phyloP scores from a whole-genome alignment of 2,329 filamentous ascomycete species.

The Exophiala sp. region DNA sequence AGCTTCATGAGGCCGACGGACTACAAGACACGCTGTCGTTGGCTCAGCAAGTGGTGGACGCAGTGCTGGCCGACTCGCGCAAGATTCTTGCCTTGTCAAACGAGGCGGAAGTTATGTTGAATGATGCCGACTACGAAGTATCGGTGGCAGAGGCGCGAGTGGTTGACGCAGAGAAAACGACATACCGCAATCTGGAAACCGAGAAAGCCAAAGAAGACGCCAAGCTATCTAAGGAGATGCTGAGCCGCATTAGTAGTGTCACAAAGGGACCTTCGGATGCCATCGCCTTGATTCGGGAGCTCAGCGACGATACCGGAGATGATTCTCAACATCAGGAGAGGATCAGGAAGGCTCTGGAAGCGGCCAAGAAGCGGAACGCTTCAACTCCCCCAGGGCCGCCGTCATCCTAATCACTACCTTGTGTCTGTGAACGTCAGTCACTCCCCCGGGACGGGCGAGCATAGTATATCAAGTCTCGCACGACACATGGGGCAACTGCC shows the following conservation, averaged over 20 bases:
- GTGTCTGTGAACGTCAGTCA: not conserved
- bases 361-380: conserved; percentile 49
- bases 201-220: conserved; percentile 47
- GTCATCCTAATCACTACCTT: too few species aligned
- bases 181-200: conserved; percentile 39
- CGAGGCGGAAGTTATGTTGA: conserved; percentile 45
- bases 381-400: not conserved
- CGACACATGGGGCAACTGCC: not conserved
- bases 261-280: conserved; percentile 37
- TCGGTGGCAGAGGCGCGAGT: conserved; percentile 49
- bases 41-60: conserved; percentile 36
- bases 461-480: not conserved
- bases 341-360: conserved; percentile 47
- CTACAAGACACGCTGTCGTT: conserved; percentile 34
- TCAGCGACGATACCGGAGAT: conserved; percentile 35
- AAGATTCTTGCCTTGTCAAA: conserved; percentile 45
- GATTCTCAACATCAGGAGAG: conserved; percentile 44
- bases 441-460: not conserved
- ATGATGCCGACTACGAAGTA: conserved; percentile 48
- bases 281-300: conserved; percentile 35
- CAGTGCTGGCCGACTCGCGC: conserved; percentile 41
- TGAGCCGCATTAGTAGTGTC: conserved; percentile 40
- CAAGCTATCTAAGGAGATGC: conserved; percentile 41
- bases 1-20: conserved; percentile 22
- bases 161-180: conserved; percentile 39